Base-by-base conservation (phyloP, 305 asterid genomes). In the Ilex paraguariensis region DNA sequence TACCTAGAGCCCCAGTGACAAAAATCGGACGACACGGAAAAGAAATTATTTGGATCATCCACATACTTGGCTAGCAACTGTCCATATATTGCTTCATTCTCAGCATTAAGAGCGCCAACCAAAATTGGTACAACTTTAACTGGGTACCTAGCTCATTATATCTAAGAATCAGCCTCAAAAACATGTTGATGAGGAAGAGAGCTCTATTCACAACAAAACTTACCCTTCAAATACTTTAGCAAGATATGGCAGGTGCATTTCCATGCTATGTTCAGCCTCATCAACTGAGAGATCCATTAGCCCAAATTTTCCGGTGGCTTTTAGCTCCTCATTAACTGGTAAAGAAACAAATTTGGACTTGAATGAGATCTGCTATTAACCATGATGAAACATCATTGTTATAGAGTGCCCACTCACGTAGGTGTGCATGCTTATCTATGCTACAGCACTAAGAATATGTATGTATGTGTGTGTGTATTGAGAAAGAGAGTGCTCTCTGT, bases 1-100 rank as follows among this genome's bases (percentile, higher is more conserved):
- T 84, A 90, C 99, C 99, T 82, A 51, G 97, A 77, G 54, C 99
- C 99, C 99, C 99, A 93, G 70, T 93, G 99, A 85, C 99, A 93
- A 76, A 90, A 93, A 75, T 93, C 97, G 10, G 99, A 90, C 63
- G 99, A 93, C 57, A 93, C 90, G 0, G 96, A 93, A 66, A 93
- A 93, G 88, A 93, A 93, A 84, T 87, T 93, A n/a, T 83, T 66
- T 46, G 99, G 95, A 73, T 93, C 97, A 59, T 87, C 97, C 56
- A 83, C 84, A 65, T 93, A 93, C 75, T 87, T 93, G 5, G 96
- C 92, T 13, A 93, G 81, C 76, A 90, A 72, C 62, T 64, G 79
- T 39, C 99, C 97, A 57, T 76, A 93, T 55, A 70, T 61, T 61
- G 95, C 95, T 82, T 93, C 99, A 69, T 57, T 82, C 72, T 81